These are phyloP conservation scores for Talaromyces wortmannii DNA, from an alignment of 495 filamentous ascomycete species.

Conservation along the genomic window DNA sequence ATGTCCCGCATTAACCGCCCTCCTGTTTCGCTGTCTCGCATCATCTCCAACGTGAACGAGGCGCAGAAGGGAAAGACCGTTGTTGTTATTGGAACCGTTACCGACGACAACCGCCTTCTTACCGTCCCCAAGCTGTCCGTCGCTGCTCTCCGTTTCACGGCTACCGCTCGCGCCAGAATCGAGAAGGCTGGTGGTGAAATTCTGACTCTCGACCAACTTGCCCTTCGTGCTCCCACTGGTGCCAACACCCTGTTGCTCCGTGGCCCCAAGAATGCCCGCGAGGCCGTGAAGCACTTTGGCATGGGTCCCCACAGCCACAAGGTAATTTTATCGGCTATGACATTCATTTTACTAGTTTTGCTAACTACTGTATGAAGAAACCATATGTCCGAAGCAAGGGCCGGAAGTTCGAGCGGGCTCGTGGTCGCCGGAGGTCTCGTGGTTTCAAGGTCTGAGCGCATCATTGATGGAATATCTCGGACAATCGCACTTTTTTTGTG, in stretches of 20 bases:
- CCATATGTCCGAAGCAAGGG: constrained; percentile 97
- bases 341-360: not conserved
- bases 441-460: constrained; percentile 94
- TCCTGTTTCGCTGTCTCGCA: constrained; percentile 86
- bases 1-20: constrained; percentile 97
- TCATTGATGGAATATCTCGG: constrained; percentile 3
- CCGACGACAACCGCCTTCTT: constrained; percentile 91
- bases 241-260: constrained; percentile 90
- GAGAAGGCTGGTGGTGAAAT: constrained; percentile 87
- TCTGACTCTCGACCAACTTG: constrained; percentile 93
- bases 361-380: constrained; percentile 53
- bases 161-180: constrained; percentile 89
- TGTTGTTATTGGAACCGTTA: constrained; percentile 88
- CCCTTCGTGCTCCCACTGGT: constrained; percentile 85
- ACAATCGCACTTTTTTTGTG: not conserved
- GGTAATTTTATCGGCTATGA: constrained; percentile 40
- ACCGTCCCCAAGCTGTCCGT: constrained; percentile 83
- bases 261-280: constrained; percentile 92
- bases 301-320: constrained; percentile 96
- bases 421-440: constrained; percentile 90
- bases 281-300: constrained; percentile 98
- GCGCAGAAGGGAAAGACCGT: constrained; percentile 80
- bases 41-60: constrained; percentile 59
- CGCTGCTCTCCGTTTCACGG: constrained; percentile 91
- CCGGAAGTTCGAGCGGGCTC: constrained; percentile 96